A percentile compares a stretch with the other conserved stretches of the same genome.
These are phyloP conservation scores for Elaeagnus macrophylla DNA, from an alignment of 306 rosid genomes.

Conservation along the genomic window DNA sequence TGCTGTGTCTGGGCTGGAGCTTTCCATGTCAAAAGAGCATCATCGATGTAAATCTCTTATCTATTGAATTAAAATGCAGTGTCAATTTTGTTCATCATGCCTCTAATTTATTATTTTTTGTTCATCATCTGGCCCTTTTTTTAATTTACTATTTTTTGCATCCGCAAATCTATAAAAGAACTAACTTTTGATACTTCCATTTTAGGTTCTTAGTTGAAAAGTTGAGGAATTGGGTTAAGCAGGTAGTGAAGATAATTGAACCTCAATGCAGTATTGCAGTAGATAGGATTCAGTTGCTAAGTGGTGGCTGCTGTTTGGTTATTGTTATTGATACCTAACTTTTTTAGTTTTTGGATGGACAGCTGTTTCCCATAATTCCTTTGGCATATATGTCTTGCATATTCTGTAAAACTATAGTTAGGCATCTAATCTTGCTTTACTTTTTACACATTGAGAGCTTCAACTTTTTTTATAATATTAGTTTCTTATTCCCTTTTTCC, in stretches of 20 bases:
- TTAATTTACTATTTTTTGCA: background rate
- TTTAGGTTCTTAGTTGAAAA: constrained; percentile 12
- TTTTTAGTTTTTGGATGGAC: constrained; percentile 15
- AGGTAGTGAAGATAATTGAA: constrained; percentile 26
- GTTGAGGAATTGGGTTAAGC: constrained; percentile 2
- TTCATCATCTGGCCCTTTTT: background rate
- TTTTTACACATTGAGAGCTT: constrained; percentile 17
- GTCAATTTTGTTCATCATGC: background rate
- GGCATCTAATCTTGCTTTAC: constrained; percentile 18
- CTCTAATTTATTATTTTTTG: background rate
- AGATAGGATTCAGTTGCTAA: constrained; percentile 11
- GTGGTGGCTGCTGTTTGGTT: background rate
- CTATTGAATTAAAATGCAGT: background rate
- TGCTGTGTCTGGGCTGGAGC: constrained; percentile 89
- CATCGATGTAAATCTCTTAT: constrained; percentile 59
- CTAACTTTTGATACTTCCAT: constrained; percentile 13
- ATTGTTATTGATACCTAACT: background rate
- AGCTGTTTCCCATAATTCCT: constrained; percentile 7
- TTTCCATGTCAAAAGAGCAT: constrained; percentile 77
- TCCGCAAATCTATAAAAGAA: background rate
- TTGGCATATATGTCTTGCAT: constrained; percentile 23
- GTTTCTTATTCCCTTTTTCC: constrained; percentile 17
- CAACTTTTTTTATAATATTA: constrained; percentile 15
- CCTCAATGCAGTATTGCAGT: constrained; percentile 5
- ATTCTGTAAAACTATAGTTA: constrained; percentile 24